Evolutionary conservation across 805 yeast genomes (phyloP), one percentile per base, ranked within the genome.

Genomic region (Yamadazyma paraphyllophila): DNA sequence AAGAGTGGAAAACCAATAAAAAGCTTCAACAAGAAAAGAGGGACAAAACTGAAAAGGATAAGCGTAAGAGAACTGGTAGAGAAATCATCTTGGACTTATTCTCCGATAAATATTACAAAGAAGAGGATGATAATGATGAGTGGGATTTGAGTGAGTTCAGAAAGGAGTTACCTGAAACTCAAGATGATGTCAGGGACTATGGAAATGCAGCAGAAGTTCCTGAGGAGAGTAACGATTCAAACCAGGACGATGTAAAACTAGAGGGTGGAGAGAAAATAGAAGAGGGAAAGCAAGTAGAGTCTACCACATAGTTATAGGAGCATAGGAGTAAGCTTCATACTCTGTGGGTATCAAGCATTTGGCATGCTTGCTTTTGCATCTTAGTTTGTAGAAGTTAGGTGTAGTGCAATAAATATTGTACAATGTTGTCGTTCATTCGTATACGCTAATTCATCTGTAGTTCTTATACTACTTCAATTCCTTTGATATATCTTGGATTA

Each of bases 1-100:
- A 76, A 27, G 78, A 77, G 58, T 94, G 99, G 98, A 90, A 91
- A 69, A 62, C 68, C 53, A 78, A 81, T 49, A 90, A 89, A 56
- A 68, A 69, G 49, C 78, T 78, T 48, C 78, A 78, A 63, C 83
- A 75, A 67, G 69, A 74, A 36, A 70, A 67, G 49, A 63, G 63
- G 46, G 65, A 61, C 29, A 66, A 59, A 46, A 48, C 63, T 57
- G 50, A 63, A 59, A 41, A 64, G 57, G 49, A 59, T 55, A 49
- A 48, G 50, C 10, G 75, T 69, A 33, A 81, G 74, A 62, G 77
- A 71, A 77, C 84, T 7, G 96, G 96, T 54, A 80, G 77, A 62
- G 91, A 87, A 63, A 68, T 84, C 42, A 75, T 87, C 40, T 69
- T 79, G 65, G 78, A 78, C 66, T 77, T 80, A 64, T 82, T 74